A percentile compares a stretch with the other conserved stretches of the same genome.
Conservation (phyloP, 2,329 filamentous ascomycete genomes). For the Aspergillus pseudonomiae region DNA sequence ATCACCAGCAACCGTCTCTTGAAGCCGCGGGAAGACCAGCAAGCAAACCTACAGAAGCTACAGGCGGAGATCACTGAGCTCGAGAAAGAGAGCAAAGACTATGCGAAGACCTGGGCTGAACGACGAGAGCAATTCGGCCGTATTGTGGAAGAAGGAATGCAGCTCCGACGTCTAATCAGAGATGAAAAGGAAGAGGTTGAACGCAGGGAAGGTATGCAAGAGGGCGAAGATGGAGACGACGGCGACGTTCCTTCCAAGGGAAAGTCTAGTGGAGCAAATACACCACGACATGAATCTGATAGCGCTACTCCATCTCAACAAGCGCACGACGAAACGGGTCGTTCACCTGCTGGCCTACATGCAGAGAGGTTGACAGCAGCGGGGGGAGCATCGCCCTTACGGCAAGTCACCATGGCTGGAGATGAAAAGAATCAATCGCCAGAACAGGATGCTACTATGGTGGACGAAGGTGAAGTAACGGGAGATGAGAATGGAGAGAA, state of each 20-base stretch:
- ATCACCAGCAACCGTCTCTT: constrained; percentile 81
- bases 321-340: constrained; percentile 36
- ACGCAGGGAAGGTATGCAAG: constrained; percentile 77
- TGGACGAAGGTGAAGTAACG: constrained; percentile 52
- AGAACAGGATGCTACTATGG: constrained; percentile 62
- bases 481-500: constrained; percentile 37
- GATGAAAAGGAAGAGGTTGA: constrained; percentile 97
- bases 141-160: constrained; percentile 89
- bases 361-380: constrained; percentile 36
- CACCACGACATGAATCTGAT: constrained; percentile 55
- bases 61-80: constrained; percentile 87
- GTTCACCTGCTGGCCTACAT: constrained; percentile 28
- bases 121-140: constrained; percentile 82
- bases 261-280: constrained; percentile 51
- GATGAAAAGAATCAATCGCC: constrained; percentile 41
- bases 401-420: constrained; percentile 38
- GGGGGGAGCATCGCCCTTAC: constrained; percentile 41
- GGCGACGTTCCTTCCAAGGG: constrained; percentile 55
- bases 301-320: constrained; percentile 39
- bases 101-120: constrained; percentile 81
- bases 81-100: constrained; percentile 79
- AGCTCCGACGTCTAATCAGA: constrained; percentile 80
- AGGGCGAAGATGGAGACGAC: constrained; percentile 61
- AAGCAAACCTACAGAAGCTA: constrained; percentile 75
- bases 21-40: constrained; percentile 81